phyloP scores from a whole-genome alignment of 2,329 filamentous ascomycete genomes.

The Scopulariopsis brevicaulis region DNA sequence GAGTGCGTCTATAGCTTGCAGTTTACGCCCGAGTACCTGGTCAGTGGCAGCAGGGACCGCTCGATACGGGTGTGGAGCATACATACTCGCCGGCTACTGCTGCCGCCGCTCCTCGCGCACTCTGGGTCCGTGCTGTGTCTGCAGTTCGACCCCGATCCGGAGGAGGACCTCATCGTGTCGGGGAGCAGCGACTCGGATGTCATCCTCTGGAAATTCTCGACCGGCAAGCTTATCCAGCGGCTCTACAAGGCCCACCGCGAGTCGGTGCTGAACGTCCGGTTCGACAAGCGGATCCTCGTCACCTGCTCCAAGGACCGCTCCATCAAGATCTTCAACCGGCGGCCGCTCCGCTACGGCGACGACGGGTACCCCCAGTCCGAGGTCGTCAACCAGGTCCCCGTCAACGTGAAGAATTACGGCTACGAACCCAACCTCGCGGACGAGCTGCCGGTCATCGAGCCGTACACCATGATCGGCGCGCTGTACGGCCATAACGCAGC shows the following conservation, averaged over 20 bases:
- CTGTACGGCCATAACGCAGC: conserved; percentile 81
- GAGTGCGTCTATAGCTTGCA: conserved; percentile 96
- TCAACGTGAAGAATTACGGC: conserved; percentile 40
- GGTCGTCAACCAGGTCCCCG: conserved; percentile 39
- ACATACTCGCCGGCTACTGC: conserved; percentile 64
- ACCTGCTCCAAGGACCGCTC: conserved; percentile 96
- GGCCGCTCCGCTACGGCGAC: conserved; percentile 49
- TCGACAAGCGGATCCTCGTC: conserved; percentile 82
- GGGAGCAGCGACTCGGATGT: conserved; percentile 88
- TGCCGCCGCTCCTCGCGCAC: conserved; percentile 66
- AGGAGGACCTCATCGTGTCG: conserved; percentile 87
- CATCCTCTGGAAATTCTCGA: conserved; percentile 89
- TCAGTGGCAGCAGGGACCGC: conserved; percentile 85
- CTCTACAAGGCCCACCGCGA: conserved; percentile 72
- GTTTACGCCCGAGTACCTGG: conserved; percentile 72
- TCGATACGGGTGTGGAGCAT: conserved; percentile 87
- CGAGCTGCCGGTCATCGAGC: conserved; percentile 40
- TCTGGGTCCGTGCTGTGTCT: conserved; percentile 82
- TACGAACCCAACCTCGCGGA: conserved; percentile 33
- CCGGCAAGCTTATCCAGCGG: conserved; percentile 68
- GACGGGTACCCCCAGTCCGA: conserved; percentile 34
- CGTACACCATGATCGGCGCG: conserved; percentile 68
- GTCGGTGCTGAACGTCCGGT: conserved; percentile 86
- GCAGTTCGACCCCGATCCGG: conserved; percentile 81
- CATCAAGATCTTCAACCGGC: conserved; percentile 92